Base-by-base conservation (phyloP, 352 stramenopile species). In the Globisporangium ultimum region DNA sequence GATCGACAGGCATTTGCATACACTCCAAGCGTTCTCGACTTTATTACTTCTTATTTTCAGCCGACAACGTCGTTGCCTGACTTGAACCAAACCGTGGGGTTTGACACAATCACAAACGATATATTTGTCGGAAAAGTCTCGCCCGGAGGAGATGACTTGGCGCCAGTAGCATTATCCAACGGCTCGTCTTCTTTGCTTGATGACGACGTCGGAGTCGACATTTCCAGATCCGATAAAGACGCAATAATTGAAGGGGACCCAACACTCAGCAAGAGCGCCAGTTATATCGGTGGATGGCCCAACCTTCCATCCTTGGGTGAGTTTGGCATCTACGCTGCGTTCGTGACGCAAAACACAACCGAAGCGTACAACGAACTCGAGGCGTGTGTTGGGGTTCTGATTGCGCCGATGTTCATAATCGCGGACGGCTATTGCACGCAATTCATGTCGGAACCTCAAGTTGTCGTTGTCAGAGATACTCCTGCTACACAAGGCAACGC, bases 321-420 rank as follows among this genome's bases (percentile, higher is more conserved):
- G 6, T 60, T 53, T 45, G 53, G 43, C 20, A 45, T 42, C 3
- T 60, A 53, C 32, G 43, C 54, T 36, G 54, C 43, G n/a, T 45
- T 60, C 41, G n/a, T 60, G 2, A 45, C 53, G 54, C 54, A 53
- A 20, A 60, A 52, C 43, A 38, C 43, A 14, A 60, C 43, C 2
- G 54, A 53, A 38, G 42, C 52, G 36, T 36, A 24, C 12, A 28
- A 45, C 18, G 54, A 60, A 13, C 54, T 60, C 8, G 43, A 60
- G 32, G 54, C 43, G 18, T 60, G 54, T 11, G 17, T 60, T 7
- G 54, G 54, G 3, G 15, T 60, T 13, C 54, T 60, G 43, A 53
- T 60, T 13, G 54, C 54, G 14, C 54, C 54, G 22, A 52, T n/a
- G 28, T 60, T 46, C 18, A 17, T 60, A 18, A 20, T 60, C 12